Base-by-base conservation (phyloP, 768 basidiomycete genomes). In the Leccinum variicolor region DNA sequence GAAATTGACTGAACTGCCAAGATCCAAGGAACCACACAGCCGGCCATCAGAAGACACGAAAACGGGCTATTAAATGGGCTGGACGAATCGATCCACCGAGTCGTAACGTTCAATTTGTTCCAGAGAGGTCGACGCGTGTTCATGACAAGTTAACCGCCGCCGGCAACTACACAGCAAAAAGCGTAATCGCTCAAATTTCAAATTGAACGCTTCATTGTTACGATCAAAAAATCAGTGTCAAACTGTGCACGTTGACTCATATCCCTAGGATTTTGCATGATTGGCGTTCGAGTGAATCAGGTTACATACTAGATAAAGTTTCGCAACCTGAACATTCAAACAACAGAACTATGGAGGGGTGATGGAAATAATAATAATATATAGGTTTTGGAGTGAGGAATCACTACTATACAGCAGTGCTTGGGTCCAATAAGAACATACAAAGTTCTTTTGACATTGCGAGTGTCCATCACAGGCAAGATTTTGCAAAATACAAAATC, bases 341-440 rank as follows among this genome's bases (percentile, higher is more conserved):
- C 34, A 55, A 11, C 53, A 23, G 14, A 17, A 7, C 59, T 21
- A 34, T 45, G 31, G 11, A 41, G 41, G 4, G 50, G 39, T 49
- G 56, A 26, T 55, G 43, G 33, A 68, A 69, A 68, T 70, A 68
- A 28, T 19, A 65, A 68, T 68, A 68, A 65, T 53, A 65, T 68
- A 68, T 59, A 67, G 6, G 11, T 3, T 29, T 39, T 19, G 31
- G 21, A 45, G 31, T 21, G 39, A 49, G 39, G 23, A 41, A 50
- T 63, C 60, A 71, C 65, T 70, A 54, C 53, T 33, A 53, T 39
- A 65, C 56, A 52, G 48, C 47, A 46, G 61, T 39, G 28, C 51
- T 53, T 21, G 21, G n/a, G 11, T 33, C 41, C 56, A 41, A 55
- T 52, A n/a, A 47, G 33, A 54, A 47, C 39, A 56, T 3, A 65